Percentiles rank a stretch among this genome's conserved stretches.
Evolutionary conservation across 2,329 filamentous ascomycete genomes (phyloP).

Genomic region (Sphaceloma murrayae): DNA sequence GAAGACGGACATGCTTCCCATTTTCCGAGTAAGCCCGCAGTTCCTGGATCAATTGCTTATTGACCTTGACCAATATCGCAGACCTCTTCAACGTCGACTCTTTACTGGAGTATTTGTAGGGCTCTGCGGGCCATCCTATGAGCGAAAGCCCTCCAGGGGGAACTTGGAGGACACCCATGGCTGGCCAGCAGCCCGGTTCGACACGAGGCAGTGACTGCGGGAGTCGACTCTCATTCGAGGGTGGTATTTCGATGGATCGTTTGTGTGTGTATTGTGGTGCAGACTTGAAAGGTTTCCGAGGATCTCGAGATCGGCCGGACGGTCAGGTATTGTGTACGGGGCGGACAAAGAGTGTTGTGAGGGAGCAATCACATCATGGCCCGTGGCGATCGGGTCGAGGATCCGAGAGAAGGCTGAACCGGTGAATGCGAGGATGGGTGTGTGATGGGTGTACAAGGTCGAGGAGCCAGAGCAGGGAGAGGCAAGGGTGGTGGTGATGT

Average conservation of each 20-base stretch:
- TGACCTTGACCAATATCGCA: slow-evolving; percentile 27
- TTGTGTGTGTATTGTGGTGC: background rate
- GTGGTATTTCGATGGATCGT: background rate
- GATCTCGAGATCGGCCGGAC: background rate
- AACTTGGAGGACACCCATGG: slow-evolving; percentile 21
- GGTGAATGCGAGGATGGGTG: too few species aligned
- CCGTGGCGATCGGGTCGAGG: too few species aligned
- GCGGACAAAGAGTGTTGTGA: background rate
- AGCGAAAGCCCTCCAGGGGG: slow-evolving; percentile 24
- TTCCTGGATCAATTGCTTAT: slow-evolving; percentile 26
- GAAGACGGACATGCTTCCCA: slow-evolving; percentile 26
- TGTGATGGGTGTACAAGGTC: background rate
- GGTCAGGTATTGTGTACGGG: slow-evolving; percentile 6
- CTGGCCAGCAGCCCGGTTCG: slow-evolving; percentile 7
- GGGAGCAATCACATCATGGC: slow-evolving; percentile 15
- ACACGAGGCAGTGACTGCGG: background rate
- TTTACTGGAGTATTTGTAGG: slow-evolving; percentile 16
- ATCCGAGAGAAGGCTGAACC: background rate
- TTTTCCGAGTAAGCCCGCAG: slow-evolving; percentile 25
- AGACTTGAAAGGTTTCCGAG: background rate
- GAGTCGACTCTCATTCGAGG: slow-evolving; percentile 6
- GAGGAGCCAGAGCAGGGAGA: slow-evolving; percentile 3
- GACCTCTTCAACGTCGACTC: slow-evolving; percentile 17
- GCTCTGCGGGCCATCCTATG: slow-evolving; percentile 20
- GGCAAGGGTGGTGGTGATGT: too few species aligned